A percentile compares a stretch with the other conserved stretches of the same genome.
These are phyloP conservation scores for Pythium periplocum DNA, from an alignment of 352 stramenopile genomes.

Conservation along the genomic window DNA sequence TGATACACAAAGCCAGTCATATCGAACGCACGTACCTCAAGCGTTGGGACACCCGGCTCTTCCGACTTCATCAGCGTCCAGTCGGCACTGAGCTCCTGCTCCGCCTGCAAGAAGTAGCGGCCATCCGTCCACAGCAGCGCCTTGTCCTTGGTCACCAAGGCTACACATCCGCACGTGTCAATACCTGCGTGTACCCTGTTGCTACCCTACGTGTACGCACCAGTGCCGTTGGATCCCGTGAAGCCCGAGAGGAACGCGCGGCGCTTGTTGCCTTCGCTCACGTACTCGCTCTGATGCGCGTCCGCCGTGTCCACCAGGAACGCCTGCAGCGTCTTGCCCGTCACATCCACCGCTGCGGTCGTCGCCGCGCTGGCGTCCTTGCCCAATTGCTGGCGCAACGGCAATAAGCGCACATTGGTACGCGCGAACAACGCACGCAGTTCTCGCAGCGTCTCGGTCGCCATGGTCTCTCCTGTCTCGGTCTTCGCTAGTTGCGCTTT, in stretches of 20 bases:
- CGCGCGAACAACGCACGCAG: constrained; percentile 56
- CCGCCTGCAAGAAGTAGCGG: constrained; percentile 97
- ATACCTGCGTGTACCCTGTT: neutral
- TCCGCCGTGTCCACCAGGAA: constrained; percentile 96
- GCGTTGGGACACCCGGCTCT: constrained; percentile 86
- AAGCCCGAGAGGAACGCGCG: constrained; percentile 96
- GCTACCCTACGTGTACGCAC: constrained; percentile 14
- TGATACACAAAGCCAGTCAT: neutral
- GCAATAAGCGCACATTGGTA: constrained; percentile 59
- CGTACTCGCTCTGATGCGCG: constrained; percentile 98
- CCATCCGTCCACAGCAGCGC: constrained; percentile 98
- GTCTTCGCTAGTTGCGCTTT: no score
- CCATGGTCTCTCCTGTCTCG: constrained; percentile 7
- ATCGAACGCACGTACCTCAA: constrained; percentile 74
- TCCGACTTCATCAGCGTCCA: constrained; percentile 97
- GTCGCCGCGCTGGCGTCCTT: constrained; percentile 24
- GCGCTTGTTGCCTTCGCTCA: constrained; percentile 93
- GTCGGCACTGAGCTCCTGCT: constrained; percentile 87
- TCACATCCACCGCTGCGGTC: constrained; percentile 19
- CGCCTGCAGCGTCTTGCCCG: constrained; percentile 61
- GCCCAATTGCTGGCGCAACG: constrained; percentile 48
- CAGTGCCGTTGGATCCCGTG: constrained; percentile 95
- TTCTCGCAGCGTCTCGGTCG: constrained; percentile 55
- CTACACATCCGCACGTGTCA: constrained; percentile 15
- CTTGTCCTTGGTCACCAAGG: constrained; percentile 74